Evolutionary conservation across 306 rosid species (phyloP).

Genomic region (Cucumis melo): DNA sequence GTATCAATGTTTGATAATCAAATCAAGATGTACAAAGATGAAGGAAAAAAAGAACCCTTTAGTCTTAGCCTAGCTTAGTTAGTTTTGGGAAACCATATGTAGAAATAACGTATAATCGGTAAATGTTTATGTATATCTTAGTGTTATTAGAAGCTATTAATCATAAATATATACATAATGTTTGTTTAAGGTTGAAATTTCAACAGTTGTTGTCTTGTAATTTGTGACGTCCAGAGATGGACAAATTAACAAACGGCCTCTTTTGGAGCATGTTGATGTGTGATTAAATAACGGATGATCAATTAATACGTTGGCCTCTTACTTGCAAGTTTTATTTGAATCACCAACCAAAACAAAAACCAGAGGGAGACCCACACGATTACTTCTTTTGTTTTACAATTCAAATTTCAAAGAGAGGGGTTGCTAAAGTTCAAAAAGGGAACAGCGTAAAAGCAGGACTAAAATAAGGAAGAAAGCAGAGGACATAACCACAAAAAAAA

Average conservation of each 20-base stretch:
- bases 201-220: background rate
- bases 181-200: background rate
- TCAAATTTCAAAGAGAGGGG: background rate
- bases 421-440: background rate
- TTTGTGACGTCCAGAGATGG: background rate
- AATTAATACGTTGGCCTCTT: background rate
- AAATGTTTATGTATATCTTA: background rate
- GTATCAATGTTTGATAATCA: constrained; percentile 6
- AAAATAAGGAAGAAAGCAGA: background rate
- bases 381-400: background rate
- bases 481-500: background rate
- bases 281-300: background rate
- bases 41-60: background rate
- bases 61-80: background rate
- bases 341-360: background rate
- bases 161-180: background rate
- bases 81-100: background rate
- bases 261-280: background rate
- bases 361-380: background rate
- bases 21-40: background rate
- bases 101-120: background rate
- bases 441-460: background rate
- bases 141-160: background rate
- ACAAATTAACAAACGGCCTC: background rate
- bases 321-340: background rate